Evolutionary conservation across 768 basidiomycete species (phyloP).

Genomic region (Termitomyces bulborhizus): DNA sequence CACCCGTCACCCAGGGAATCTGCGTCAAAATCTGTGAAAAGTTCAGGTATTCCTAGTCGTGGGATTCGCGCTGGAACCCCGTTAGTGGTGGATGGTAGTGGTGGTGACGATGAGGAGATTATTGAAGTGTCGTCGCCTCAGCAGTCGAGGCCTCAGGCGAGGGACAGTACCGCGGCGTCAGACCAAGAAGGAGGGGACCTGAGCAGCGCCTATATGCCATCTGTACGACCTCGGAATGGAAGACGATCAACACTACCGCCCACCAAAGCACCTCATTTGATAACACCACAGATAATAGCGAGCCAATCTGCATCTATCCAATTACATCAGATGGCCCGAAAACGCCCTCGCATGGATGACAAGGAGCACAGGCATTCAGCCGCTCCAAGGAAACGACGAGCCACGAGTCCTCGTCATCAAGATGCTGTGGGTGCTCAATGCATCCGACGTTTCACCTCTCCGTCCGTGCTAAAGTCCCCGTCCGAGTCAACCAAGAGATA

Average conservation of each 20-base stretch:
- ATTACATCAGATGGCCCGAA: neutral
- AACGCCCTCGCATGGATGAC: neutral
- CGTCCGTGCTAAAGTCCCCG: neutral
- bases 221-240: no score
- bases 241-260: neutral
- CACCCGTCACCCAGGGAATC: neutral
- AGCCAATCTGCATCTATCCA: neutral
- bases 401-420: constrained; percentile 5
- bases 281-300: neutral
- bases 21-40: neutral
- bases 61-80: neutral
- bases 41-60: neutral
- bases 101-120: neutral
- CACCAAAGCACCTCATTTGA: neutral
- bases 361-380: constrained; percentile 18
- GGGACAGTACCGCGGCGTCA: neutral
- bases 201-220: no score
- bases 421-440: neutral
- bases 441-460: no score
- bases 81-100: neutral
- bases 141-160: neutral
- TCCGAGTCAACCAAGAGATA: neutral
- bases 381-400: constrained; percentile 26
- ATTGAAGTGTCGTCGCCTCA: neutral
- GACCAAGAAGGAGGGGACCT: neutral